phyloP scores from a whole-genome alignment of 345 rosid genomes.

The Draba incana region DNA sequence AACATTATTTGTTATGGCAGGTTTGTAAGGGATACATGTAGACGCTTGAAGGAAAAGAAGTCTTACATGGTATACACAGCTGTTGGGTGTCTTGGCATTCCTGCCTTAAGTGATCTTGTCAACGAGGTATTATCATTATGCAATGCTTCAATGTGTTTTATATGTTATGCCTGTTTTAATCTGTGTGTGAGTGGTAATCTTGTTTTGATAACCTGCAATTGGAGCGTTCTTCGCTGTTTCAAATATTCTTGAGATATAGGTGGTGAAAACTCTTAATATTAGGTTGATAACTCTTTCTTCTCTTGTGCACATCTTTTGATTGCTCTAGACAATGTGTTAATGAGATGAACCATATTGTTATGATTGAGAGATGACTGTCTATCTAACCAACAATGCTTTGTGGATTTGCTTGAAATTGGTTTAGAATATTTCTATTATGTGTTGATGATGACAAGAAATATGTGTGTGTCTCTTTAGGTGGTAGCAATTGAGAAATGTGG shows the following conservation, averaged over 20 bases:
- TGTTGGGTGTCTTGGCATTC: slow-evolving; percentile 81
- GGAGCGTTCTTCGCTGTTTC: slow-evolving; percentile 52
- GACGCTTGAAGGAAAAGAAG: slow-evolving; percentile 83
- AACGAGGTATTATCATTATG: slow-evolving; percentile 58
- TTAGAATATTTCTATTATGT: neutral
- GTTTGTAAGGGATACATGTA: slow-evolving; percentile 83
- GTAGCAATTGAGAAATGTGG: slow-evolving; percentile 86
- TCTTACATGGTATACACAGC: slow-evolving; percentile 92
- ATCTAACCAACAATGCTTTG: neutral
- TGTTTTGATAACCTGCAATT: slow-evolving; percentile 46
- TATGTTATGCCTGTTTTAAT: neutral
- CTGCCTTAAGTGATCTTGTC: slow-evolving; percentile 72
- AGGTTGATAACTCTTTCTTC: slow-evolving; percentile 47
- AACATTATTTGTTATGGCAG: slow-evolving; percentile 46
- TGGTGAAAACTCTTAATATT: slow-evolving; percentile 30
- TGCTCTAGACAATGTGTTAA: slow-evolving; percentile 18
- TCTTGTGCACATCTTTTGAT: slow-evolving; percentile 48
- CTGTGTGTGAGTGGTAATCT: slow-evolving; percentile 21
- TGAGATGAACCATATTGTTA: too few species aligned
- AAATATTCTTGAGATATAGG: slow-evolving; percentile 52
- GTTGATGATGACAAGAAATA: slow-evolving; percentile 22
- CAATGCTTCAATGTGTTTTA: slow-evolving; percentile 9
- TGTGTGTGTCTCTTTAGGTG: slow-evolving; percentile 53
- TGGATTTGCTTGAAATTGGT: slow-evolving; percentile 28
- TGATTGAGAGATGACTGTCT: too few species aligned